Conservation (phyloP, 352 stramenopile species). For the Elongisporangium prolatum region DNA sequence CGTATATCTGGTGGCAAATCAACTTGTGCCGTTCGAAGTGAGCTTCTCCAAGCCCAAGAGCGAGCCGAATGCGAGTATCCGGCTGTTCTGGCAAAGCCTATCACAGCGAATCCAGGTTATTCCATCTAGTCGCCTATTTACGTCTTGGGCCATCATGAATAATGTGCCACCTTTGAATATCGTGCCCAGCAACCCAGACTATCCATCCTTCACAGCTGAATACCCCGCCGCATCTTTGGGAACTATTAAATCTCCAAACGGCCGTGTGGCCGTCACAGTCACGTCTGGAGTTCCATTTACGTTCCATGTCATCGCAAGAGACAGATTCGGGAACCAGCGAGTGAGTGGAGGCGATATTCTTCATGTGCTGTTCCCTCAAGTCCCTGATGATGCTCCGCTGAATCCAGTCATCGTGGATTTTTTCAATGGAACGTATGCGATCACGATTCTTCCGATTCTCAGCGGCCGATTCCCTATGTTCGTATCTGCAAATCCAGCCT, state of each 20-base stretch:
- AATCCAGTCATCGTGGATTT: slow-evolving; percentile 24
- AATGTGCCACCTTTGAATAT: slow-evolving; percentile 46
- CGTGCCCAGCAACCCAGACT: slow-evolving; percentile 18
- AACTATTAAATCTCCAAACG: background rate
- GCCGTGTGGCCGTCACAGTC: slow-evolving; percentile 1
- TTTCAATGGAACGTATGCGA: slow-evolving; percentile 32
- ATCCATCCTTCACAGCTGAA: slow-evolving; percentile 34
- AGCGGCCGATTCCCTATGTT: slow-evolving; percentile 35
- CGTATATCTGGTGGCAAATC: slow-evolving; percentile 23
- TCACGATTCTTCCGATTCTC: slow-evolving; percentile 29
- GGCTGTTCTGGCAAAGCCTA: slow-evolving; percentile 50
- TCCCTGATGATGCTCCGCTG: slow-evolving; percentile 5
- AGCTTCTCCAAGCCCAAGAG: slow-evolving; percentile 42
- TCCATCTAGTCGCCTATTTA: slow-evolving; percentile 35
- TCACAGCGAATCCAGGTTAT: slow-evolving; percentile 42
- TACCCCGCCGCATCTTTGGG: slow-evolving; percentile 9
- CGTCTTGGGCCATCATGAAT: slow-evolving; percentile 48
- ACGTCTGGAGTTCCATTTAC: slow-evolving; percentile 15
- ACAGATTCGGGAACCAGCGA: slow-evolving; percentile 35
- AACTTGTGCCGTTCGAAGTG: slow-evolving; percentile 36
- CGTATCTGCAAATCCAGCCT: slow-evolving; percentile 24
- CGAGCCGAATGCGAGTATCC: slow-evolving; percentile 26
- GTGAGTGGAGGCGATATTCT: slow-evolving; percentile 30
- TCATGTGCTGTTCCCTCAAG: slow-evolving; percentile 29
- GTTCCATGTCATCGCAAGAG: slow-evolving; percentile 34